Evolutionary conservation across 2,329 filamentous ascomycete genomes (phyloP).

Genomic region (Colletotrichum aenigma): DNA sequence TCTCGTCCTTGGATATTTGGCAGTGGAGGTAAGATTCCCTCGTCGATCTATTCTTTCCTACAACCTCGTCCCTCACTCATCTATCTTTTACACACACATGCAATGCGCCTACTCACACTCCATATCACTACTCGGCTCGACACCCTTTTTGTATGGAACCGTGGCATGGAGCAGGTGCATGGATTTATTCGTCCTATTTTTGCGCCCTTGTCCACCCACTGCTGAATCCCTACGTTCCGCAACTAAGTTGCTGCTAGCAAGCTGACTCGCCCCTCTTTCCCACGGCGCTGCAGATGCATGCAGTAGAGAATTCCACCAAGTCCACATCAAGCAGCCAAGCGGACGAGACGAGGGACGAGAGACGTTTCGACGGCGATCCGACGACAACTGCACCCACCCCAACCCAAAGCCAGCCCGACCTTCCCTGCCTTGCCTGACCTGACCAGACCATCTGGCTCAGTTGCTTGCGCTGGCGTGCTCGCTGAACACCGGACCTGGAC

Average conservation of each 20-base stretch:
- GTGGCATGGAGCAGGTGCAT: neutral
- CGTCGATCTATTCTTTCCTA: neutral
- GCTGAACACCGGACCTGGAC: neutral
- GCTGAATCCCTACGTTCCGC: neutral
- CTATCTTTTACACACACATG: neutral
- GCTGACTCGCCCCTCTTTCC: constrained; percentile 18
- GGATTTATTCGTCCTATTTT: constrained; percentile 11
- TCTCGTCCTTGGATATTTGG: neutral
- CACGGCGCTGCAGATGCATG: constrained; percentile 15
- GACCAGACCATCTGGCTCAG: neutral
- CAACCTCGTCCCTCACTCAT: neutral
- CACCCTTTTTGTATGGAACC: neutral
- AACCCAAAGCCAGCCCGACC: neutral
- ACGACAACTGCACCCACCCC: constrained; percentile 6
- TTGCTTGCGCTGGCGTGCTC: neutral
- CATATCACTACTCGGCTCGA: neutral
- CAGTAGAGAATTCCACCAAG: neutral
- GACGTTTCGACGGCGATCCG: constrained; percentile 16
- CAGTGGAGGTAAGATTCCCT: neutral
- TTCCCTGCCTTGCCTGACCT: neutral
- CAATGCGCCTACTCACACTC: neutral
- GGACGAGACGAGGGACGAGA: neutral
- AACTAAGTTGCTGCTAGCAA: neutral
- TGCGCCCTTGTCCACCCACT: neutral
- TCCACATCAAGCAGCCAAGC: neutral